Conservation (phyloP, 495 filamentous ascomycete genomes). For the Astrothelium macrocarpum region DNA sequence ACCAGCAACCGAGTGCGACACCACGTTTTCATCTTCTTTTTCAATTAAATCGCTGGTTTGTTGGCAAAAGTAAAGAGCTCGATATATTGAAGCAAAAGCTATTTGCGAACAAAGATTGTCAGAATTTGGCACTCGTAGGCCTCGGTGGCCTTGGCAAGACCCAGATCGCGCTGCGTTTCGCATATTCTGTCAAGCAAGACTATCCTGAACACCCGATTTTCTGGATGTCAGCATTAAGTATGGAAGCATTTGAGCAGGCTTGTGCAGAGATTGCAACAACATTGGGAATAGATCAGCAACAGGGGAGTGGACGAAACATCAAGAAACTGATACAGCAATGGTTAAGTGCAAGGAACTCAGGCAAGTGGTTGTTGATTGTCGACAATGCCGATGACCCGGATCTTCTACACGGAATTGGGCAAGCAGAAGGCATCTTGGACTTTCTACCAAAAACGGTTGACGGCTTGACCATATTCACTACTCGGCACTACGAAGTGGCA, state of each 20-base stretch:
- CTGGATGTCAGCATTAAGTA: constrained; percentile 14
- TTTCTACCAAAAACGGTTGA: constrained; percentile 21
- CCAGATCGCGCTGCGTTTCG: constrained; percentile 15
- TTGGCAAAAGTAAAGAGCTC: constrained; percentile 3
- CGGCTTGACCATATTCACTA: constrained; percentile 23
- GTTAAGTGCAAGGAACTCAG: background rate
- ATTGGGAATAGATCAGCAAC: background rate
- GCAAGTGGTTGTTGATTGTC: constrained; percentile 13
- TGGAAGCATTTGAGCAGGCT: constrained; percentile 10
- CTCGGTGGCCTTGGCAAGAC: constrained; percentile 21
- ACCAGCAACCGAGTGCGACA: too few relatives aligned
- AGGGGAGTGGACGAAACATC: background rate
- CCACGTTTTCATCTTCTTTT: constrained; percentile 5
- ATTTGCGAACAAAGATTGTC: constrained; percentile 6
- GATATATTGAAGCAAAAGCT: constrained; percentile 11
- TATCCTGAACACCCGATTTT: constrained; percentile 14
- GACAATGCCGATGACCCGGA: constrained; percentile 25
- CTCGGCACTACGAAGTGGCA: constrained; percentile 17
- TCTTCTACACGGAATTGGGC: constrained; percentile 13
- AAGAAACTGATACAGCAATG: background rate
- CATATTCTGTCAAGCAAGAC: constrained; percentile 4
- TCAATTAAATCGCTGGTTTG: background rate
- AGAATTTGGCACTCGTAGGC: constrained; percentile 12
- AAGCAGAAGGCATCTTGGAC: constrained; percentile 14
- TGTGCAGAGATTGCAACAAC: constrained; percentile 1